Base-by-base conservation (phyloP, 2,329 filamentous ascomycete species). In the Aspergillus jensenii region DNA sequence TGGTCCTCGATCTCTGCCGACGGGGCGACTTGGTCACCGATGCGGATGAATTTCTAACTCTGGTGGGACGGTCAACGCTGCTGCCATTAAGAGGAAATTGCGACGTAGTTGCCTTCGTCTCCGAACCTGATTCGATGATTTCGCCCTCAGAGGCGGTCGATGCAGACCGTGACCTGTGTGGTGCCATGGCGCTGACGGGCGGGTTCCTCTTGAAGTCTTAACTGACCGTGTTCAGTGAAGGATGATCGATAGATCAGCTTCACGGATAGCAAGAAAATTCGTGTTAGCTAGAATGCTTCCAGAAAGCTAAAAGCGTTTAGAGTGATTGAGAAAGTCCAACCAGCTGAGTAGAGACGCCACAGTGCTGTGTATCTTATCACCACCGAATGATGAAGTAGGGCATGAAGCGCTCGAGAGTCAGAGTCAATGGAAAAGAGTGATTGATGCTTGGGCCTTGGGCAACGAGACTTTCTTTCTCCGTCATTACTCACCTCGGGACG, bases 1-100 rank as follows among this genome's bases (percentile, higher is more conserved):
- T 65, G 45, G 68, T 65, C 66, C 68, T 72, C 58, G 82, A 75
- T 84, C 84, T 74, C 83, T 71, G 72, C 87, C 84, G 70, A 84
- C 82, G 76, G 85, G 84, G 84, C 62, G 85, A 86, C 71, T 61
- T 67, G 65, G 65, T 70, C 71, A 78, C 74, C 71, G 84, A 83
- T 67, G 78, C 72, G 63, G 72, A 70, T 67, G 76, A 70, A 68
- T 69, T 68, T 81, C 83, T 86, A 79, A 78, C 83, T 93, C 91
- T 96, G 90, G 89, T 85, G 84, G 83, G 87, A 86, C 89, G 90
- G 91, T 96, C 90, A 96, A 96, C 88, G 85, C 84, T 87, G 85
- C 81, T 87, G 88, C 87, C 84, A 84, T 87, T 86, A 83, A 84
- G 79, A 77, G 83, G 84, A 83, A 84, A 82, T 83, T 87, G 86